Conservation (phyloP, 1,284 basidiomycete species). For the Cryptococcus floricola region DNA sequence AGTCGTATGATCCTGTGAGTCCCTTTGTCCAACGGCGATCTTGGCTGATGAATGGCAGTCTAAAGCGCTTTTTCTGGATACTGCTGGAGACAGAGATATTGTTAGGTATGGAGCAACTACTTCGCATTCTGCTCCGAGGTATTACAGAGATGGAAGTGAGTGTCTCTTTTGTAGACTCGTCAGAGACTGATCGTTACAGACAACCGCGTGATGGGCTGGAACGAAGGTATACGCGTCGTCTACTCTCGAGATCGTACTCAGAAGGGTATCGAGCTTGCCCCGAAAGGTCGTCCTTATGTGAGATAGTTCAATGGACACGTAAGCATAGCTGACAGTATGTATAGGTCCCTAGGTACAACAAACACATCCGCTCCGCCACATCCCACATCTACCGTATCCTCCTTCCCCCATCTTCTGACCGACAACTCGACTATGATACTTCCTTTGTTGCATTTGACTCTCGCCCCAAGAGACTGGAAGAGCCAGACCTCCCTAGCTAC, state of each 20-base stretch:
- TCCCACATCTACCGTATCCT: constrained; percentile 19
- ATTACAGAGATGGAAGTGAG: constrained; percentile 29
- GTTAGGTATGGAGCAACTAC: constrained; percentile 20
- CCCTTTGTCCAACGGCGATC: background rate
- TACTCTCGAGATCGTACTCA: constrained; percentile 25
- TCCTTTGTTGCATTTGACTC: constrained; percentile 11
- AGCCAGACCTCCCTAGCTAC: constrained; percentile 11
- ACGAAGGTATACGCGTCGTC: constrained; percentile 25
- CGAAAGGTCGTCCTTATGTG: constrained; percentile 30
- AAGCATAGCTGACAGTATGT: background rate
- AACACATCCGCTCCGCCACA: constrained; percentile 9
- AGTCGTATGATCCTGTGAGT: constrained; percentile 16
- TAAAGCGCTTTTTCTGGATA: constrained; percentile 28
- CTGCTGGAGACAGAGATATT: constrained; percentile 30
- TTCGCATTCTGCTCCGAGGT: constrained; percentile 25
- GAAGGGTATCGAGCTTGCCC: constrained; percentile 33
- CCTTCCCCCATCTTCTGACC: constrained; percentile 10
- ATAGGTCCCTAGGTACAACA: constrained; percentile 22
- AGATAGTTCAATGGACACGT: background rate
- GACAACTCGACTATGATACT: constrained; percentile 2
- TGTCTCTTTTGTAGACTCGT: background rate
- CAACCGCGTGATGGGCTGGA: constrained; percentile 24
- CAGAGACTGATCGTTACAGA: constrained; percentile 9
- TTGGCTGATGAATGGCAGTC: background rate
- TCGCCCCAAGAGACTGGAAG: background rate